Evolutionary conservation across 306 rosid genomes (phyloP).

Genomic region (Medicago ruthenica): DNA sequence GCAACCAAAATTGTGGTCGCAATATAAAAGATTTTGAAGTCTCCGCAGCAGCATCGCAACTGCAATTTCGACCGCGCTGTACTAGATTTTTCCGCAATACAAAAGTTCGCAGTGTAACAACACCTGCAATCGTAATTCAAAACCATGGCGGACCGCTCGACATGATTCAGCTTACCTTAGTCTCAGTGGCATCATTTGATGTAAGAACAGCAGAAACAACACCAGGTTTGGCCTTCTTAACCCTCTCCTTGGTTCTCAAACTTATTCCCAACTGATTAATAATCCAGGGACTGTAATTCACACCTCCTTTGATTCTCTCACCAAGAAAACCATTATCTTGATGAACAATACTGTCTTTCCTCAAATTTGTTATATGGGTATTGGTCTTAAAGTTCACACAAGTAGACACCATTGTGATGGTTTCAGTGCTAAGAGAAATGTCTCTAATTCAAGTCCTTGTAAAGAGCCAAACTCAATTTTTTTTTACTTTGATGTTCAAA

Average conservation of each 20-base stretch:
- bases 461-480: slow-evolving; percentile 39
- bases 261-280: slow-evolving; percentile 41
- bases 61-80: too few relatives aligned
- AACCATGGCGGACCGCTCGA: slow-evolving; percentile 3
- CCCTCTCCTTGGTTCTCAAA: slow-evolving; percentile 54
- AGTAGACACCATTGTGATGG: slow-evolving; percentile 66
- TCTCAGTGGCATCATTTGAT: slow-evolving; percentile 53
- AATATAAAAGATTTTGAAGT: too few relatives aligned
- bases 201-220: slow-evolving; percentile 70
- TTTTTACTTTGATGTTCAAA: slow-evolving; percentile 34
- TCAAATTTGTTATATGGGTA: slow-evolving; percentile 49
- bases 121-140: background rate
- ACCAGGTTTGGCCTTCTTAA: slow-evolving; percentile 55
- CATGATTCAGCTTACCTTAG: slow-evolving; percentile 59
- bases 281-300: slow-evolving; percentile 48
- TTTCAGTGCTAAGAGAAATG: background rate
- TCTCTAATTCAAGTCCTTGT: slow-evolving; percentile 34
- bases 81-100: too few relatives aligned
- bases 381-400: slow-evolving; percentile 57
- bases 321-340: slow-evolving; percentile 63
- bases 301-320: slow-evolving; percentile 60
- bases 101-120: too few relatives aligned
- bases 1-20: too few relatives aligned
- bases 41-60: too few relatives aligned
- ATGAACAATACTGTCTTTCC: slow-evolving; percentile 46